Conservation (phyloP, 192 early-diverging fungal species). For the Coemansia sp. region DNA sequence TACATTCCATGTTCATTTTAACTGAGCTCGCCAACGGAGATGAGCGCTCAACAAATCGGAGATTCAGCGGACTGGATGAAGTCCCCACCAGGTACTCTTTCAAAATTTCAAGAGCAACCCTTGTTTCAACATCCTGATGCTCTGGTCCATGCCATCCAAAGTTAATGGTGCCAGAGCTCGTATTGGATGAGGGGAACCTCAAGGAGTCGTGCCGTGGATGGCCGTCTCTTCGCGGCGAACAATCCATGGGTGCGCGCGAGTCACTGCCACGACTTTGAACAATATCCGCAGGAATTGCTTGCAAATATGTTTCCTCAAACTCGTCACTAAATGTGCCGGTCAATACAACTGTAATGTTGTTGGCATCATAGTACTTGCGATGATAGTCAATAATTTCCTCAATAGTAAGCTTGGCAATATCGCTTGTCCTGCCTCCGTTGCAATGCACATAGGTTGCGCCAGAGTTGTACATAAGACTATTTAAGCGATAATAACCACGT, state of each 20-base stretch:
- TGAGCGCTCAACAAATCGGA: conserved; percentile 70
- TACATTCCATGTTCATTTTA: too few species aligned
- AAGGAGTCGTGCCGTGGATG: neutral
- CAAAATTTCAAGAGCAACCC: conserved; percentile 69
- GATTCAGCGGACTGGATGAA: conserved; percentile 68
- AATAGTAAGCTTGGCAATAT: conserved; percentile 72
- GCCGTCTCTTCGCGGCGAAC: conserved; percentile 10
- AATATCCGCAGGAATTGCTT: conserved; percentile 32
- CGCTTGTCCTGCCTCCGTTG: conserved; percentile 72
- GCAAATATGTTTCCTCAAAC: conserved; percentile 40
- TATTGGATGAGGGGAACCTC: conserved; percentile 63
- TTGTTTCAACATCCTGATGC: conserved; percentile 60
- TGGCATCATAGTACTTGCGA: conserved; percentile 15
- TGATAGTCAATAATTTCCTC: conserved; percentile 78
- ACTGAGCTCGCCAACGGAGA: too few species aligned
- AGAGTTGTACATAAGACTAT: conserved; percentile 46
- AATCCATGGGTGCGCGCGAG: conserved; percentile 29
- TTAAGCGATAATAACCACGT: conserved; percentile 28
- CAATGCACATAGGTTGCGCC: conserved; percentile 67
- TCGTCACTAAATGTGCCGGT: conserved; percentile 5
- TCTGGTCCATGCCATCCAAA: conserved; percentile 76
- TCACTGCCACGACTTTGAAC: conserved; percentile 25
- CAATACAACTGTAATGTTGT: too few species aligned
- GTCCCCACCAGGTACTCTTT: conserved; percentile 69
- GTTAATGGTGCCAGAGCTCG: conserved; percentile 63